Evolutionary conservation across 768 basidiomycete species (phyloP).

Genomic region (Coprinopsis strossmayeri): DNA sequence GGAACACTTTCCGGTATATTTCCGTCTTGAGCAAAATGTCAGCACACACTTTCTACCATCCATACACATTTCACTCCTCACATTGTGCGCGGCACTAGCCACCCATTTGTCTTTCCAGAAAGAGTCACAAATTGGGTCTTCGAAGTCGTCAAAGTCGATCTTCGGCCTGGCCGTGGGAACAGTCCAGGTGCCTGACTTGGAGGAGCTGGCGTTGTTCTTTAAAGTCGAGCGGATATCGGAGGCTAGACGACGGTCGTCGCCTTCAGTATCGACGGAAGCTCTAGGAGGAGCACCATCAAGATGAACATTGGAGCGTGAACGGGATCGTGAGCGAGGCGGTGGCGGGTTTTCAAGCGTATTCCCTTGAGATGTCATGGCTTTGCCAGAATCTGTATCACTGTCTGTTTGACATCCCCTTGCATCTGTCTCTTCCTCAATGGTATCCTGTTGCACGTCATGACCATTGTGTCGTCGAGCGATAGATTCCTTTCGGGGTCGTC

Average conservation of each 20-base stretch:
- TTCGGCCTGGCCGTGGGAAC: constrained; percentile 62
- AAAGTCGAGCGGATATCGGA: constrained; percentile 42
- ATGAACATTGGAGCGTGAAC: constrained; percentile 39
- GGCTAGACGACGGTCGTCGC: constrained; percentile 40
- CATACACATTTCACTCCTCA: constrained; percentile 28
- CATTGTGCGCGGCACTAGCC: constrained; percentile 83
- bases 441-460: constrained; percentile 5
- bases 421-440: constrained; percentile 6
- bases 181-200: constrained; percentile 55
- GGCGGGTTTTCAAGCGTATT: neutral
- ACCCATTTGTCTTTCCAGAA: constrained; percentile 94
- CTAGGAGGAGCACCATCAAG: constrained; percentile 42
- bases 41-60: neutral
- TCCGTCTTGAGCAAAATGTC: constrained; percentile 59
- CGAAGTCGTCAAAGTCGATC: constrained; percentile 72
- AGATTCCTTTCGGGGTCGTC: constrained; percentile 30
- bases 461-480: constrained; percentile 7
- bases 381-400: neutral
- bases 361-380: neutral
- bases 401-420: constrained; percentile 6
- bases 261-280: constrained; percentile 36
- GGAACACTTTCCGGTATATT: constrained; percentile 93
- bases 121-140: constrained; percentile 79
- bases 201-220: constrained; percentile 46
- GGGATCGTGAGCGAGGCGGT: neutral